Evolutionary conservation across 768 basidiomycete genomes (phyloP), one percentile per base, ranked within the genome.

Genomic region (Strobilomyces confusus): DNA sequence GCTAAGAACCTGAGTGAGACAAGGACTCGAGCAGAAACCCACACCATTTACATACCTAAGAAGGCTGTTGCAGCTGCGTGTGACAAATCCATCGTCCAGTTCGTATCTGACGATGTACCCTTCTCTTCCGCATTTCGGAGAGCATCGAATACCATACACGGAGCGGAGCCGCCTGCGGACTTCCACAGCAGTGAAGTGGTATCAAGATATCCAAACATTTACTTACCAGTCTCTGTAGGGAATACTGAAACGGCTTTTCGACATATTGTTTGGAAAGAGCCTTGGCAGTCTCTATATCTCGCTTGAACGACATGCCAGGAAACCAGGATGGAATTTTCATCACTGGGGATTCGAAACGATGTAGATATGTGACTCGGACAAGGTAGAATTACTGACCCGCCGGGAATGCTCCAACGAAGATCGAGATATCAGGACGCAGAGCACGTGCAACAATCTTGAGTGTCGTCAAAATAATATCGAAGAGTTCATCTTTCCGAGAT

Each of bases 271-370:
- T 60, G 19, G 60, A 59, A 23, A 32, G 12, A 1, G 32, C 50
- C 44, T 49, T 65, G 41, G 55, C 55, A 9, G 6, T 42, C 9
- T 15, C 60, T 60, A 65, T 65, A 7, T 65, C 57, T 12, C 34
- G 52, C 43, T 56, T 63, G 44, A 63, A 65, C 5, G 55, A 54
- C 63, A 64, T 64, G 13, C 57, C 57, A 56, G 60, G 63, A 29
- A 64, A 33, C 63, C 63, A 63, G 13, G 60, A 63, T 9, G 63
- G 60, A 41, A 64, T 53, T 25, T 52, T 49, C 26, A 65, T 33
- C 22, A 65, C 63, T 63, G 34, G 26, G 34, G 9, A 11, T 9
- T 8, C 8, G 30, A 26, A 12, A 47, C 11, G 36, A 8, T 52
- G 22, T 4, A 34, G 23, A 42, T 7, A n/a, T 22, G 13, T 9